Evolutionary conservation across 495 filamentous ascomycete species (phyloP).

Genomic region (Hyphodiscus hymeniophilus): DNA sequence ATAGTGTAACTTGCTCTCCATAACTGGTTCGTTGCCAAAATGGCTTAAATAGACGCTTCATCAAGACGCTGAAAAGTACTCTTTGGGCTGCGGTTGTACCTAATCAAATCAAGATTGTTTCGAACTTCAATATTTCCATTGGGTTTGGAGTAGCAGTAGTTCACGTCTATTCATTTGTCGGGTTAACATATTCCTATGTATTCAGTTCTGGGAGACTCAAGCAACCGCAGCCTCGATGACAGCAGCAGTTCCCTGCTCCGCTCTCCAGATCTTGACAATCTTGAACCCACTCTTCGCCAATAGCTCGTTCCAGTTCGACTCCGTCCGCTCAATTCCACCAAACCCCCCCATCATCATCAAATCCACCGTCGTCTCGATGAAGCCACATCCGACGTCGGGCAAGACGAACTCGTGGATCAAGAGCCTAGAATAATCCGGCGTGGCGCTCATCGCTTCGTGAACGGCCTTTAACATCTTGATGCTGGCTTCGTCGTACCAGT

Average conservation of each 20-base stretch:
- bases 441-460: background rate
- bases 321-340: background rate
- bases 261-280: conserved; percentile 2
- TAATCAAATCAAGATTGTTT: no score
- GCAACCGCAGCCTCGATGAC: background rate
- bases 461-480: conserved; percentile 27
- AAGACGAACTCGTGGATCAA: background rate
- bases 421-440: conserved; percentile 1
- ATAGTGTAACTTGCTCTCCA: no score
- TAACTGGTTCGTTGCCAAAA: no score
- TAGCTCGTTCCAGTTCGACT: conserved; percentile 1
- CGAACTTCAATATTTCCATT: no score
- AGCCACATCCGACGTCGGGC: background rate
- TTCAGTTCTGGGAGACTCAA: no score
- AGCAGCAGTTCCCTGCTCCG: background rate
- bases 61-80: no score
- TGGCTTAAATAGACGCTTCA: no score
- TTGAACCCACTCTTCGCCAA: background rate
- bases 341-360: background rate
- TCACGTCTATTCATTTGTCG: no score
- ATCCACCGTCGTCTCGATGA: background rate
- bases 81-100: no score
- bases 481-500: conserved; percentile 32
- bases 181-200: no score
- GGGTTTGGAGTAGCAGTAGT: no score